Percentiles rank a stretch among this genome's conserved stretches.
These are phyloP conservation scores for Candida loeiensis DNA, from an alignment of 805 yeast species.

Conservation along the genomic window DNA sequence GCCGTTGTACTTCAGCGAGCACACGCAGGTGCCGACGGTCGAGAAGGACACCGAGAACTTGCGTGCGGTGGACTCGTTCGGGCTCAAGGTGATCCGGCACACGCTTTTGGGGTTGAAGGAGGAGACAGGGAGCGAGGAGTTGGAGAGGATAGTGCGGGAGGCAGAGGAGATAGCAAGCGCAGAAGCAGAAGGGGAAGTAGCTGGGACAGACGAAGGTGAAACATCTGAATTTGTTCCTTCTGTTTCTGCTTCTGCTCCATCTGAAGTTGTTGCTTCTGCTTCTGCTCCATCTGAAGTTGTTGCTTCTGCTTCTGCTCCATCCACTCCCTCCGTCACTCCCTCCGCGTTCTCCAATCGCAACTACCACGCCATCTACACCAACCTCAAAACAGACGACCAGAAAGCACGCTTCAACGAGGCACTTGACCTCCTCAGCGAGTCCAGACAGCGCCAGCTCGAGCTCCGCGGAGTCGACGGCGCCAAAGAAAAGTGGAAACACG, in stretches of 20 bases:
- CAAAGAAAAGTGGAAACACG: conserved; percentile 82
- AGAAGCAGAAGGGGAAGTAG: conserved; percentile 24
- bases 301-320: no score
- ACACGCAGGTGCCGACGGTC: conserved; percentile 36
- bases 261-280: no score
- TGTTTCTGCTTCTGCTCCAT: no score
- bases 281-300: no score
- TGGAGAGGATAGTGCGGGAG: conserved; percentile 26
- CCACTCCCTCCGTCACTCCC: no score
- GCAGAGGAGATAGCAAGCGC: conserved; percentile 25
- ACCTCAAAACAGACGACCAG: conserved; percentile 44
- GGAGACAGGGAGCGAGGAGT: conserved; percentile 16
- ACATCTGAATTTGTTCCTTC: conserved; percentile 27
- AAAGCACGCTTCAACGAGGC: conserved; percentile 55
- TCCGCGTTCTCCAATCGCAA: conserved; percentile 46
- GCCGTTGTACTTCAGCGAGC: conserved; percentile 30
- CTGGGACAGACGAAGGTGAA: conserved; percentile 23
- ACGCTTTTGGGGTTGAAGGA: conserved; percentile 50
- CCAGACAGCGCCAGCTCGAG: conserved; percentile 76
- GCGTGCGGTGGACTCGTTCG: conserved; percentile 68
- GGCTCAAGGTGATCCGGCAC: conserved; percentile 74
- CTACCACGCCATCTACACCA: conserved; percentile 63
- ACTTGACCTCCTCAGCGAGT: conserved; percentile 66
- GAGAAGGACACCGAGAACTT: conserved; percentile 55
- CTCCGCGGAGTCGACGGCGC: conserved; percentile 81